A percentile compares a stretch with the other conserved stretches of the same genome.
These are phyloP conservation scores for Fusarium longipes DNA, from an alignment of 2,329 filamentous ascomycete species.

Conservation along the genomic window DNA sequence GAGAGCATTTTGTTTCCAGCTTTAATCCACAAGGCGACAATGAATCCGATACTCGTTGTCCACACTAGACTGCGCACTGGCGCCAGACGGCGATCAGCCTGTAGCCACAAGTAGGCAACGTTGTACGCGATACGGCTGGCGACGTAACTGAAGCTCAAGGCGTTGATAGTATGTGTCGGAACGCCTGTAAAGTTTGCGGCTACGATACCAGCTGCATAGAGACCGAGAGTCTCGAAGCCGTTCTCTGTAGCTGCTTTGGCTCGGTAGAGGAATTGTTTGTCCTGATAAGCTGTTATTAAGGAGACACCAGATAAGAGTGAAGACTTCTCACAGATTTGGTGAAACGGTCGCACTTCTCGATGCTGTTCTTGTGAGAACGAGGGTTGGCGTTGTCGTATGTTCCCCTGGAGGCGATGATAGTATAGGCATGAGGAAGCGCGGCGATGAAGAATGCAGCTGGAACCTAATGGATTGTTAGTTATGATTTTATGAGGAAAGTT, in stretches of 20 bases:
- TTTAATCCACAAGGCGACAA: constrained; percentile 55
- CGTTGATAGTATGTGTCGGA: constrained; percentile 53
- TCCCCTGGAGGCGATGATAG: constrained; percentile 40
- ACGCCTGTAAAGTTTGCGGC: constrained; percentile 60
- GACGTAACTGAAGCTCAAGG: constrained; percentile 55
- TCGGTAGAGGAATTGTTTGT: constrained; percentile 65
- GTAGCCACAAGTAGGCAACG: constrained; percentile 57
- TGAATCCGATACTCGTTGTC: constrained; percentile 50
- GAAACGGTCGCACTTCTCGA: constrained; percentile 50
- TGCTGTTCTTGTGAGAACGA: constrained; percentile 48
- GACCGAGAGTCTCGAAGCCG: constrained; percentile 57
- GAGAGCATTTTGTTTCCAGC: constrained; percentile 50
- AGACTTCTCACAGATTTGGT: constrained; percentile 44
- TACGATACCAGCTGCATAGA: constrained; percentile 57
- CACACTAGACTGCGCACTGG: constrained; percentile 55
- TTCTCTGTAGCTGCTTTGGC: constrained; percentile 62
- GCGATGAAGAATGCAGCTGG: constrained; percentile 54
- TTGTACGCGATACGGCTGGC: constrained; percentile 55
- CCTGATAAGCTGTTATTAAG: constrained; percentile 46
- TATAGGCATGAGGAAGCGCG: constrained; percentile 53
- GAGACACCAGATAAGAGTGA: too few relatives aligned
- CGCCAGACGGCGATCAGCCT: constrained; percentile 54
- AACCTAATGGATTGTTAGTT: constrained; percentile 47
- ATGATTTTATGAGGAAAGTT: too few relatives aligned
- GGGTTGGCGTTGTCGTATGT: constrained; percentile 56